A percentile compares a stretch with the other conserved stretches of the same genome.
Conservation (phyloP, 192 early-diverging fungal genomes). For the Mortierella alpina region DNA sequence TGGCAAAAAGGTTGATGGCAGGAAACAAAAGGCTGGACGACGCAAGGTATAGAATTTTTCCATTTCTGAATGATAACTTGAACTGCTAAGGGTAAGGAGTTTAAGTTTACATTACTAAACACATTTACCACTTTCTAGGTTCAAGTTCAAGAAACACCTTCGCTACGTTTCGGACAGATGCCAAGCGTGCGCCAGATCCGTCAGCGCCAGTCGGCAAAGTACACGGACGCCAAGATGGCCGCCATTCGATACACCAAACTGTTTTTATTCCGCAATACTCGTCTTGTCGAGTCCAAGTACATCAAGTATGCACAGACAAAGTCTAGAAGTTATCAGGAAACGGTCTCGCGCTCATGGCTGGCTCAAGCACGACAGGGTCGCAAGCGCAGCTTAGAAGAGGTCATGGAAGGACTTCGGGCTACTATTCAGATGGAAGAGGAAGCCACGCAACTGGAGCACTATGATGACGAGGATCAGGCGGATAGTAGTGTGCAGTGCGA, state of each 20-base stretch:
- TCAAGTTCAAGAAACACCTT: constrained; percentile 14
- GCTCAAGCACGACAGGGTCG: constrained; percentile 26
- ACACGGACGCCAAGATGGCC: constrained; percentile 41
- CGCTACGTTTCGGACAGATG: constrained; percentile 25
- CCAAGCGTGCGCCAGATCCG: constrained; percentile 41
- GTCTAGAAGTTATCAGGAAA: constrained; percentile 43
- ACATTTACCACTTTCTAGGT: too few species aligned
- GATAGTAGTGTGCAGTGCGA: constrained; percentile 1
- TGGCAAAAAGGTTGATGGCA: constrained; percentile 23
- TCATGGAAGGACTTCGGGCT: constrained; percentile 25
- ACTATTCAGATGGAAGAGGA: constrained; percentile 39
- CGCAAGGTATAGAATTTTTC: not conserved
- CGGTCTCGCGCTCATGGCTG: constrained; percentile 27
- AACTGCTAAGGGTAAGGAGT: too few species aligned
- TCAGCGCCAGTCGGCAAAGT: constrained; percentile 44
- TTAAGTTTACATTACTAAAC: too few species aligned
- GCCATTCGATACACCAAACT: constrained; percentile 39
- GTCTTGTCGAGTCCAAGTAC: constrained; percentile 47
- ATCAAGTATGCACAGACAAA: constrained; percentile 50
- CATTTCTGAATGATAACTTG: too few species aligned
- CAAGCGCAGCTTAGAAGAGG: constrained; percentile 43
- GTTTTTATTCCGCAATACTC: constrained; percentile 44
- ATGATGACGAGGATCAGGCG: constrained; percentile 14
- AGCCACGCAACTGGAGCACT: constrained; percentile 33
- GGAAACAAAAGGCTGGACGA: constrained; percentile 38